Evolutionary conservation across 345 rosid species (phyloP), one percentile per base, ranked within the genome.

Genomic region (Dovyalis caffra): DNA sequence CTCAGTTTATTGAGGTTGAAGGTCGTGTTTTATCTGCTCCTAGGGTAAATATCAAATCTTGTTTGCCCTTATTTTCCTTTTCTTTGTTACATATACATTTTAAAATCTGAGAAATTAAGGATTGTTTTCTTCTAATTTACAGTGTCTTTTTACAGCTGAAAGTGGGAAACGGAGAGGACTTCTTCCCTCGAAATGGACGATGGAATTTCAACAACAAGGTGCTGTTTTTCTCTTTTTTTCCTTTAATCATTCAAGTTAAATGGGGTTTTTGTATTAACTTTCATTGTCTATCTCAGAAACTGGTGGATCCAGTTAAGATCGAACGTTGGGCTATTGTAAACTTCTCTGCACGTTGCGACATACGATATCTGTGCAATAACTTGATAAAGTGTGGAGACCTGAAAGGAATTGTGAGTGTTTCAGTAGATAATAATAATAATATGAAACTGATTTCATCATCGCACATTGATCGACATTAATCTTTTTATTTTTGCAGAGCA

Each of bases 131-230:
- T 64, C 34, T 61, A 61, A 61, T 25, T 25, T 29, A 15, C 65
- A 8, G 6, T 28, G 29, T 8, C 8, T 20, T 45, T 72, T 62
- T 40, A 64, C 87, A 93, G 97, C 80, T 91, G 76, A 89, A 83
- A 80, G 84, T 85, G 26, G 98, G 98, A 28, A 89, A 88, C 3
- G 97, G 98, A 29, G 90, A 87, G 51, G 91, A 90, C 60, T 85
- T 91, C 53, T 67, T 67, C 33, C 95, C 97, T 31, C 86, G 90
- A 25, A 88, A 87, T 65, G 98, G 98, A 15, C 83, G 95, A 16
- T 93, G 97, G 98, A 93, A 93, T 83, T 90, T 93, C 33, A 90
- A 89, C 69, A 83, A 86, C 21, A 93, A 89, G 94, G 97, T 93
- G 45, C 8, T 37, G 16, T 53, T 66, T 25, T 35, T 58, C 66